Percentiles rank a stretch among this genome's conserved stretches.
Conservation (phyloP, 2,329 filamentous ascomycete species). For the Nectriaceae sp. region DNA sequence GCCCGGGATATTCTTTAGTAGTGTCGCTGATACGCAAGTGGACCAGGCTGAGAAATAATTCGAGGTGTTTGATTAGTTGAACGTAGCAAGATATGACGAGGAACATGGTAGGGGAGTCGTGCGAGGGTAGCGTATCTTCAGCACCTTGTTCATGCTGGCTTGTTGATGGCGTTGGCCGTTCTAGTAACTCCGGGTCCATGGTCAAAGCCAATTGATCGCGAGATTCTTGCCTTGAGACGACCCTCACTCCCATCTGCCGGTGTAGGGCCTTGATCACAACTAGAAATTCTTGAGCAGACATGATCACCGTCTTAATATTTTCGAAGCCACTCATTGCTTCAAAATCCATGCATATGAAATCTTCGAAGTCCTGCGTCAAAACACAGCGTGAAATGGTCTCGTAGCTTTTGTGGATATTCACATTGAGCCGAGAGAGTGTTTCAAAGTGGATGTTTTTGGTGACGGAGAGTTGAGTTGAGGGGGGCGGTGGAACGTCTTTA, state of each 20-base stretch:
- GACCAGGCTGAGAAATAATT: slow-evolving; percentile 22
- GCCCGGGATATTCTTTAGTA: slow-evolving; percentile 12
- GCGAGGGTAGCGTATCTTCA: slow-evolving; percentile 13
- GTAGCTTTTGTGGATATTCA: slow-evolving; percentile 21
- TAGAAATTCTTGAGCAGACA: slow-evolving; percentile 28
- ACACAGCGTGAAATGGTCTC: slow-evolving; percentile 9
- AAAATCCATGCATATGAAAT: slow-evolving; percentile 17
- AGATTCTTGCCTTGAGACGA: slow-evolving; percentile 7
- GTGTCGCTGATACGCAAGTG: slow-evolving; percentile 17
- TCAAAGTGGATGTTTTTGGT: slow-evolving; percentile 19
- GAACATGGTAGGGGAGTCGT: slow-evolving; percentile 29
- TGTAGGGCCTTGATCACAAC: slow-evolving; percentile 25
- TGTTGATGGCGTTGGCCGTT: slow-evolving; percentile 3
- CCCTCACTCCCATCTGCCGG: slow-evolving; percentile 20
- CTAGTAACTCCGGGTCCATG: slow-evolving; percentile 3
- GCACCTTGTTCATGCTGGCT: background rate
- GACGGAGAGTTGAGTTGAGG: slow-evolving; percentile 4
- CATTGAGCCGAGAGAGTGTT: slow-evolving; percentile 22
- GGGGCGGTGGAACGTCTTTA: background rate
- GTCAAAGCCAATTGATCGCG: slow-evolving; percentile 10
- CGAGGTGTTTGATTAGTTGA: slow-evolving; percentile 28
- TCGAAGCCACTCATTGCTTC: slow-evolving; percentile 18
- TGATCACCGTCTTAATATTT: slow-evolving; percentile 22
- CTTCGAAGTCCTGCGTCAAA: slow-evolving; percentile 5
- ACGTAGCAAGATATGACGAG: slow-evolving; percentile 33